These are phyloP conservation scores for Coccomyxa subellipsoidea DNA, from an alignment of 163 green algal genomes.

Conservation along the genomic window DNA sequence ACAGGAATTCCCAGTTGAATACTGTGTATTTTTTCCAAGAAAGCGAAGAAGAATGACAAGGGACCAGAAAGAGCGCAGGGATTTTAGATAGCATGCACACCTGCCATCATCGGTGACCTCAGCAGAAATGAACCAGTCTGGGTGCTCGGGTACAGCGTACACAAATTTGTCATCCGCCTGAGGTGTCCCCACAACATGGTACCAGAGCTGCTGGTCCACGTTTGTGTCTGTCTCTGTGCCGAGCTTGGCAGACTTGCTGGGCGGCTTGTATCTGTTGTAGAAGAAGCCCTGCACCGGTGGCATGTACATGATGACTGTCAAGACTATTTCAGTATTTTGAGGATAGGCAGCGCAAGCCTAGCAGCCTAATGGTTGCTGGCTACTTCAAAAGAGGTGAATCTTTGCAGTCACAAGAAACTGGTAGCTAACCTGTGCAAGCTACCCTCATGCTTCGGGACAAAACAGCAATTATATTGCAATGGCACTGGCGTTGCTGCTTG, in stretches of 20 bases:
- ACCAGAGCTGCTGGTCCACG: slow-evolving; percentile 70
- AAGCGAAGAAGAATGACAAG: no score
- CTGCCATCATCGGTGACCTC: slow-evolving; percentile 76
- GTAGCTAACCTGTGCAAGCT: no score
- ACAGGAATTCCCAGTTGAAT: no score
- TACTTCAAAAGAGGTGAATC: no score
- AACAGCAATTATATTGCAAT: no score
- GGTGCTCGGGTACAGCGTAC: slow-evolving; percentile 58
- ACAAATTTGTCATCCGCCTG: slow-evolving; percentile 62
- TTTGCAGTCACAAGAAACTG: no score
- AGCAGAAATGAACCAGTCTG: slow-evolving; percentile 71
- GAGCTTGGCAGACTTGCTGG: slow-evolving; percentile 44
- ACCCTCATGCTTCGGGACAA: no score
- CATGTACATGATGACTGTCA: background rate
- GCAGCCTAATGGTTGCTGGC: no score
- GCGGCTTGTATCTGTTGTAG: slow-evolving; percentile 70
- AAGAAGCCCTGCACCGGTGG: slow-evolving; percentile 77
- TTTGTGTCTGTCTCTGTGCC: slow-evolving; percentile 74
- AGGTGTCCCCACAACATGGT: slow-evolving; percentile 74
- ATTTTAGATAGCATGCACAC: background rate
- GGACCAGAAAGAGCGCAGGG: no score
- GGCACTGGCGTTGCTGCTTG: no score
- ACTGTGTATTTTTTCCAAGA: no score
- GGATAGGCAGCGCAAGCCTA: no score
- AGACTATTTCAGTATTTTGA: background rate